A percentile compares a stretch with the other conserved stretches of the same genome.
Conservation (phyloP, 768 basidiomycete genomes). For the Suillus bovinus region DNA sequence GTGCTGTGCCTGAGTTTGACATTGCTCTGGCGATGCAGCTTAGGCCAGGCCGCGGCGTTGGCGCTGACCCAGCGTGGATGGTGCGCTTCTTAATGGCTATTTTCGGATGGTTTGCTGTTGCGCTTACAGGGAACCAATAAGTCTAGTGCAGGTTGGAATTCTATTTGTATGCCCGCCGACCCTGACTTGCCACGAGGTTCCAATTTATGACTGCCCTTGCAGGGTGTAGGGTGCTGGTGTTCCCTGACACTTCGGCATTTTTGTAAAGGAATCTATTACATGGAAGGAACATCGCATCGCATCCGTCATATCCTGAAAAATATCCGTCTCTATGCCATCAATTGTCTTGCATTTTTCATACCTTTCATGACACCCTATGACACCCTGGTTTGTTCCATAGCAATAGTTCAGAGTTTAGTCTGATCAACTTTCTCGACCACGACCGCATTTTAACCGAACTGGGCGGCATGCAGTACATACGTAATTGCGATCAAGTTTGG, state of each 20-base stretch:
- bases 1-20: constrained; percentile 51
- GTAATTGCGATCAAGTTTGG: neutral
- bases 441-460: neutral
- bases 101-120: constrained; percentile 75
- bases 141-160: neutral
- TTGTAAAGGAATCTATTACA: constrained; percentile 15
- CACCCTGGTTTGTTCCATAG: neutral
- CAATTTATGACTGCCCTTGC: neutral
- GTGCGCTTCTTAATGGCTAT: constrained; percentile 78
- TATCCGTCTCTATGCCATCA: neutral
- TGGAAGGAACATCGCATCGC: neutral
- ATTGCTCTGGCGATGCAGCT: constrained; percentile 79
- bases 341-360: neutral
- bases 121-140: constrained; percentile 43
- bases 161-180: constrained; percentile 1
- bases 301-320: neutral
- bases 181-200: constrained; percentile 2
- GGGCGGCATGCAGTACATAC: neutral
- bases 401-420: neutral
- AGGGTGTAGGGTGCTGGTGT: constrained; percentile 4
- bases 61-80: constrained; percentile 78
- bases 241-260: constrained; percentile 16
- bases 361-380: constrained; percentile 1
- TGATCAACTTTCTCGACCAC: neutral
- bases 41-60: constrained; percentile 66